These are phyloP conservation scores for Knufia fluminis DNA, from an alignment of 2,329 filamentous ascomycete genomes.

Conservation along the genomic window DNA sequence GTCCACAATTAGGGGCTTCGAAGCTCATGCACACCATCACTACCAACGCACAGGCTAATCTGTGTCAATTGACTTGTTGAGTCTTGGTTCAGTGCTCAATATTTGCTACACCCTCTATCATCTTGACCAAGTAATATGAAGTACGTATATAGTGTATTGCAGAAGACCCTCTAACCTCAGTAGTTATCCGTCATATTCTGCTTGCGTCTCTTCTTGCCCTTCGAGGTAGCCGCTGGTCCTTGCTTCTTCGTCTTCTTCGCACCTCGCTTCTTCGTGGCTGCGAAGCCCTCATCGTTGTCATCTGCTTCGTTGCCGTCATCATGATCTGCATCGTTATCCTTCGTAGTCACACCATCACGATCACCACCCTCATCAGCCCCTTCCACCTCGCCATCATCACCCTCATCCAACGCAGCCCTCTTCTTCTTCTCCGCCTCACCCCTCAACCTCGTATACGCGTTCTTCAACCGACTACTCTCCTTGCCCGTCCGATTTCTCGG, in stretches of 20 bases:
- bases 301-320: constrained; percentile 11
- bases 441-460: constrained; percentile 60
- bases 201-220: not conserved
- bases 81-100: too few species aligned
- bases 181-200: not conserved
- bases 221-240: not conserved
- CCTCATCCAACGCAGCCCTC: constrained; percentile 22
- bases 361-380: constrained; percentile 12
- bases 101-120: too few species aligned
- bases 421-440: constrained; percentile 38
- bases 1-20: too few species aligned
- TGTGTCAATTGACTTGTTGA: too few species aligned
- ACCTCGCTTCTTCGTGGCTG: constrained; percentile 19
- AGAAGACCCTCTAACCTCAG: too few species aligned
- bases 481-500: constrained; percentile 55
- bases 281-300: constrained; percentile 28
- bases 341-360: not conserved
- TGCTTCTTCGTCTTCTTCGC: not conserved
- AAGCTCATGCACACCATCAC: too few species aligned
- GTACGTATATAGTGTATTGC: too few species aligned
- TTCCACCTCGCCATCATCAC: constrained; percentile 23
- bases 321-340: constrained; percentile 2
- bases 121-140: too few species aligned
- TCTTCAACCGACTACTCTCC: constrained; percentile 67
- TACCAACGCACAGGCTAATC: too few species aligned